These are phyloP conservation scores for Chlorella sp. DNA, from an alignment of 139 green algal genomes.

Conservation along the genomic window DNA sequence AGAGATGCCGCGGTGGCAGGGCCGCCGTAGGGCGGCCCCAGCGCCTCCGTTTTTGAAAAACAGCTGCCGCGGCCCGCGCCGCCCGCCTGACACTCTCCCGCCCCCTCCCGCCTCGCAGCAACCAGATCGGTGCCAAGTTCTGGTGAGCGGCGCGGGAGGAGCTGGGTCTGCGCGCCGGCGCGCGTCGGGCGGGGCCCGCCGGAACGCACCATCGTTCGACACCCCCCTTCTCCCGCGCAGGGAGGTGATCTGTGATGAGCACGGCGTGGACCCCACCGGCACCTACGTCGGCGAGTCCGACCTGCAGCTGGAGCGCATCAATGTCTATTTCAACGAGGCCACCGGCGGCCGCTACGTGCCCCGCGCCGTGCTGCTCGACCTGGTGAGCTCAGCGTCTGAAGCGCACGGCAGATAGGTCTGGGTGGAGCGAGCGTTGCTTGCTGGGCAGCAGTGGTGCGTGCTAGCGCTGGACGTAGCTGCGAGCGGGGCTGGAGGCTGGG, in stretches of 20 bases:
- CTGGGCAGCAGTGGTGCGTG: too few species aligned
- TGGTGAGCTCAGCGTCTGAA: too few species aligned
- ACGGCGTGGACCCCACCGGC: conserved; percentile 58
- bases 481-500: too few species aligned
- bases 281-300: conserved; percentile 87
- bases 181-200: background rate
- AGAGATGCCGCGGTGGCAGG: background rate
- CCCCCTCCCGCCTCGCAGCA: conserved; percentile 38
- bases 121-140: conserved; percentile 88
- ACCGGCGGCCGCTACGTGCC: conserved; percentile 89
- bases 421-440: too few species aligned
- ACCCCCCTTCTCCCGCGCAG: background rate
- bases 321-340: conserved; percentile 97
- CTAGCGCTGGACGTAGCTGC: too few species aligned
- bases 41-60: background rate
- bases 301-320: conserved; percentile 95
- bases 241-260: conserved; percentile 81
- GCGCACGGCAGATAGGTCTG: too few species aligned
- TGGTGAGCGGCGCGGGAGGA: conserved; percentile 44
- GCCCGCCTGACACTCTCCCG: background rate
- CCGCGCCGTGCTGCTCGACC: conserved; percentile 92
- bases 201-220: background rate
- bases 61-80: background rate
- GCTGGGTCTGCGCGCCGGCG: background rate
- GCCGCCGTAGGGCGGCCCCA: background rate